These are phyloP conservation scores for Fusarium devonianum DNA, from an alignment of 2,329 filamentous ascomycete genomes.

Conservation along the genomic window DNA sequence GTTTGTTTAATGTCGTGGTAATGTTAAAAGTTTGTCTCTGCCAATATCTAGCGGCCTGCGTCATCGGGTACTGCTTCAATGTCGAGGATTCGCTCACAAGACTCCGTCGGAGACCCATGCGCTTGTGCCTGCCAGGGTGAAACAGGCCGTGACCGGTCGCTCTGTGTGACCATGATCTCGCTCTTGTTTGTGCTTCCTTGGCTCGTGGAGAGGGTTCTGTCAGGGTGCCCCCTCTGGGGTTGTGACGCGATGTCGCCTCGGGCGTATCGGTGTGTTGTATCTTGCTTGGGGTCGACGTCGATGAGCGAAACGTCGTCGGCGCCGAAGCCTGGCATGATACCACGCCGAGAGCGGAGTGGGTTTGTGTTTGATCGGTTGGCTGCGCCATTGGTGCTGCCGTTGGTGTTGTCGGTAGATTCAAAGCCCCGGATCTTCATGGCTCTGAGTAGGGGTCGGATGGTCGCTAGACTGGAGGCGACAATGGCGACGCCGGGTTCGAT, in stretches of 20 bases:
- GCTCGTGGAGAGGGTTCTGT: conserved; percentile 22
- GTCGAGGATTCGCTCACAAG: conserved; percentile 43
- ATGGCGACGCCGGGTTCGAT: conserved; percentile 64
- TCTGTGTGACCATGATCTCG: conserved; percentile 49
- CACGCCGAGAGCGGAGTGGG: conserved; percentile 23
- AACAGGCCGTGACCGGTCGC: conserved; percentile 36
- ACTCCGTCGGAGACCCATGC: conserved; percentile 29
- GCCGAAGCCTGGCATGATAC: conserved; percentile 40
- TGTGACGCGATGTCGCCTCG: conserved; percentile 26
- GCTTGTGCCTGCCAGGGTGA: conserved; percentile 33
- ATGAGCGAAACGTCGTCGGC: conserved; percentile 49
- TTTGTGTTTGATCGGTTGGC: conserved; percentile 36
- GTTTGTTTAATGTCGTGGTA: too few relatives aligned
- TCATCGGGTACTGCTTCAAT: conserved; percentile 46
- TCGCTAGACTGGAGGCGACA: conserved; percentile 60
- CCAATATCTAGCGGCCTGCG: conserved; percentile 25
- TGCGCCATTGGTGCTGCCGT: conserved; percentile 42
- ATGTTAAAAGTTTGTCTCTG: too few relatives aligned
- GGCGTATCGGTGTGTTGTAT: conserved; percentile 6
- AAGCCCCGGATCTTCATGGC: conserved; percentile 57
- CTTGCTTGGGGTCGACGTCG: conserved; percentile 31
- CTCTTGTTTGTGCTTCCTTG: conserved; percentile 41
- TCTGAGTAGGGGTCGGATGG: conserved; percentile 62
- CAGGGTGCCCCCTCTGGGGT: conserved; percentile 28
- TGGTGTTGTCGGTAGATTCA: conserved; percentile 49